Conservation (phyloP, 805 yeast species). For the Starmerella tilneyi region DNA sequence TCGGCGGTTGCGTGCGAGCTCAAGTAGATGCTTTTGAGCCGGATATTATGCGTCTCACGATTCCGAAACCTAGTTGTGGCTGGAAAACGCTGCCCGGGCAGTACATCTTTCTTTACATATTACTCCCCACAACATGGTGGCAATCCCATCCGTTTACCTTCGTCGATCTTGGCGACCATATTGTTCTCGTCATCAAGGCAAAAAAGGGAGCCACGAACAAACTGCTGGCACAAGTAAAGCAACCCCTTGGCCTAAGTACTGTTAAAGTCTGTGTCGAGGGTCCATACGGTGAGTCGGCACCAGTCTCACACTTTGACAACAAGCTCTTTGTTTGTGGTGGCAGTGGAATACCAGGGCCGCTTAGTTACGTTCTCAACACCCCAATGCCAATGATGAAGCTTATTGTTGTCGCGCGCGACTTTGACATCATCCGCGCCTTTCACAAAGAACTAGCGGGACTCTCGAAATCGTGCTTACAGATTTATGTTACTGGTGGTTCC, state of each 20-base stretch:
- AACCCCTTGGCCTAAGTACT: background rate
- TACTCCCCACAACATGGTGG: slow-evolving; percentile 46
- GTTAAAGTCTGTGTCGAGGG: slow-evolving; percentile 4
- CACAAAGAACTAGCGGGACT: background rate
- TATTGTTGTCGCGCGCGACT: slow-evolving; percentile 10
- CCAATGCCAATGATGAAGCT: slow-evolving; percentile 3
- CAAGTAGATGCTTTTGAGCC: slow-evolving; percentile 1
- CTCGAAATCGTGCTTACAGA: background rate
- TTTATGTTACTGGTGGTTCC: slow-evolving; percentile 1
- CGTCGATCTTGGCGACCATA: slow-evolving; percentile 5
- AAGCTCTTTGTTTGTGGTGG: slow-evolving; percentile 13
- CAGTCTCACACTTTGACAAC: background rate
- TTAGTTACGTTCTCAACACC: slow-evolving; percentile 4
- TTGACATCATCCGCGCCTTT: slow-evolving; percentile 6
- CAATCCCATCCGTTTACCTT: slow-evolving; percentile 65
- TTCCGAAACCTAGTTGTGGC: slow-evolving; percentile 7
- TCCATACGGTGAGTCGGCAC: slow-evolving; percentile 10
- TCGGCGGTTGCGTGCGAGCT: slow-evolving; percentile 9
- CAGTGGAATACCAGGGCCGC: slow-evolving; percentile 15
- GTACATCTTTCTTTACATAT: slow-evolving; percentile 17
- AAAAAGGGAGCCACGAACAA: slow-evolving; percentile 6
- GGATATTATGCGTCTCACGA: slow-evolving; percentile 5
- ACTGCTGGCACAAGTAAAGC: background rate
- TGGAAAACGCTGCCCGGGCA: slow-evolving; percentile 10
- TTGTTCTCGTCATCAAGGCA: slow-evolving; percentile 11